Base-by-base conservation (phyloP, 208 protist genomes). In the Crithidia sp. region DNA sequence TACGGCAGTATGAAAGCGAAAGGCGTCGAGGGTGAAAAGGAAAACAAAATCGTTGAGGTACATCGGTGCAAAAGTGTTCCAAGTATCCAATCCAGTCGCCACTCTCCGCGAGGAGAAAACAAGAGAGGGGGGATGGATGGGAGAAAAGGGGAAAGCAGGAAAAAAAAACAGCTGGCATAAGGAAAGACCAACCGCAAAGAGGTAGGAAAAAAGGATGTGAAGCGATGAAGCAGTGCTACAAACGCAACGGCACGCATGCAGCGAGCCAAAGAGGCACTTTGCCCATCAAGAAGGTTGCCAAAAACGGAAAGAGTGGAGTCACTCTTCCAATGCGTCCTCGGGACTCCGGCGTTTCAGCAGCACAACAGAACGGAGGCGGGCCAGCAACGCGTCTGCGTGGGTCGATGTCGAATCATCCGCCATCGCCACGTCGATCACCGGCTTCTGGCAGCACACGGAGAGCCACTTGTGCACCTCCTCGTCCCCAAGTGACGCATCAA, bases 391-490 rank as follows among this genome's bases (percentile, higher is more conserved):
- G 14, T 91, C 84, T 2, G 92, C 45, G 41, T 77, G 77, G 40
- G 90, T 74, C 17, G 75, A 79, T 12, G 81, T 57, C 2, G 19
- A 47, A 57, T 80, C 78, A 45, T 90, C 86, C 17, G 81, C 77
- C 7, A 65, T 89, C 7, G 78, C 78, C 63, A 92, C 77, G 61
- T 96, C 88, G 41, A 88, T 83, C 37, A 92, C 67, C 4, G 85
- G 81, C 61, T 86, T 77, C 54, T 92, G 86, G 12, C 71, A 84
- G n/a, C 79, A 79, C 43, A 89, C 83, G 7, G 92, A 85, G 37
- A 94, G 57, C 61, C 84, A 80, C 13, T 41, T 69, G 64, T 86
- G 81, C 12, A 92, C 63, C 47, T 67, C 80, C 28, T 88, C 81
- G 16, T 85, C 70, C 44, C 70, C 77, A 73, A 92, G 79, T 2